Percentiles rank a stretch among this genome's conserved stretches.
Evolutionary conservation across 2,329 filamentous ascomycete species (phyloP).

Genomic region (Bipolaris bicolor): DNA sequence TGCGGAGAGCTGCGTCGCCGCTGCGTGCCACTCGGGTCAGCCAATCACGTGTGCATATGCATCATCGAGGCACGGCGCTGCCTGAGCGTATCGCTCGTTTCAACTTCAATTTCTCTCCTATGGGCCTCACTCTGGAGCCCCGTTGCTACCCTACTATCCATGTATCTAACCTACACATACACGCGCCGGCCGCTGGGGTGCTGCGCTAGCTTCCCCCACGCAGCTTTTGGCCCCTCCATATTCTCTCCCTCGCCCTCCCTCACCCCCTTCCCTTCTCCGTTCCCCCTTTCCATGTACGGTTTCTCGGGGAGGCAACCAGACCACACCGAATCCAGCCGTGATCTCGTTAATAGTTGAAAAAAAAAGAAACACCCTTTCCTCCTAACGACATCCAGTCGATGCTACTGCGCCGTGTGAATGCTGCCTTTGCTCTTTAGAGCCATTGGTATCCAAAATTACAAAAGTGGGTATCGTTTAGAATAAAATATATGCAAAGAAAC

Average conservation of each 20-base stretch:
- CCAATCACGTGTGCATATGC: slow-evolving; percentile 31
- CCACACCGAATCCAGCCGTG: slow-evolving; percentile 19
- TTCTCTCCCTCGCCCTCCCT: background rate
- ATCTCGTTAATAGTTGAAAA: slow-evolving; percentile 33
- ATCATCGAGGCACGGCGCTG: slow-evolving; percentile 19
- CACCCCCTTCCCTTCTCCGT: background rate
- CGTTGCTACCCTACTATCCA: slow-evolving; percentile 16
- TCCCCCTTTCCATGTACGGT: background rate
- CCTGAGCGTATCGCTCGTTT: slow-evolving; percentile 36
- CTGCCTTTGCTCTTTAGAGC: slow-evolving; percentile 26
- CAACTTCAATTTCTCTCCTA: slow-evolving; percentile 29
- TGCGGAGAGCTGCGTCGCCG: slow-evolving; percentile 5
- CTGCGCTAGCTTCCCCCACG: slow-evolving; percentile 45
- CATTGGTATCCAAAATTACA: slow-evolving; percentile 45
- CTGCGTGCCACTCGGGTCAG: slow-evolving; percentile 6
- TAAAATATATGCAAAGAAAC: slow-evolving; percentile 48
- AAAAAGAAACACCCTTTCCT: slow-evolving; percentile 17
- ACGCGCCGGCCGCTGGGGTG: slow-evolving; percentile 35
- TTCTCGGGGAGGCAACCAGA: background rate
- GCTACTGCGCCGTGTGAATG: slow-evolving; percentile 33
- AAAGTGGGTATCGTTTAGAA: slow-evolving; percentile 47
- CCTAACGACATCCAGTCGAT: slow-evolving; percentile 36
- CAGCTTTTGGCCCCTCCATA: slow-evolving; percentile 12
- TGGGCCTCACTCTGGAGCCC: slow-evolving; percentile 23
- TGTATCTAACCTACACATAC: slow-evolving; percentile 35